Conservation (phyloP, 768 basidiomycete species). For the Rhodotorula babjevae region DNA sequence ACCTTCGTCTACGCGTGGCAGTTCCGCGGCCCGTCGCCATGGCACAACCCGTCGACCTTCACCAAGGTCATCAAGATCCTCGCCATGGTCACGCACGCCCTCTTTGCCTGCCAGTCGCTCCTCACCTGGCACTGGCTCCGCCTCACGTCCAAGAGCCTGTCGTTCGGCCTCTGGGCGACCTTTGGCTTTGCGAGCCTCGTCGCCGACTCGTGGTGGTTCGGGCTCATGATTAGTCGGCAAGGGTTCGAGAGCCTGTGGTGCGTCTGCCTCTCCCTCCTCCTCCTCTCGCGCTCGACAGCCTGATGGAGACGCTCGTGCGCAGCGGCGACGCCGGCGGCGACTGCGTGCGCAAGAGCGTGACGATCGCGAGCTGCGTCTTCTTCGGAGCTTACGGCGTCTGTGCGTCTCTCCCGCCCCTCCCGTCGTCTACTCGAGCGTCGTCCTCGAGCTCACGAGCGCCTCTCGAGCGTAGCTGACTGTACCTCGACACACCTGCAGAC, state of each 20-base stretch:
- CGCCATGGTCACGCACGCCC: constrained; percentile 12
- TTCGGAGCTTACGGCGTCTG: constrained; percentile 5
- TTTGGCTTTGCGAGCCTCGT: constrained; percentile 11
- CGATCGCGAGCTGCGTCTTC: constrained; percentile 15
- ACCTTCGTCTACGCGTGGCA: constrained; percentile 29
- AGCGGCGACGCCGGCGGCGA: background rate
- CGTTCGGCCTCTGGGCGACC: constrained; percentile 4
- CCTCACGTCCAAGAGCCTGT: background rate
- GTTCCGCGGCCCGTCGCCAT: background rate
- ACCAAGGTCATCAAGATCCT: constrained; percentile 18
- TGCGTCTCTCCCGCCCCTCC: background rate
- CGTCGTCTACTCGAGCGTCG: no score
- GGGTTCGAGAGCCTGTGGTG: background rate
- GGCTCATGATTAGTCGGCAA: background rate
- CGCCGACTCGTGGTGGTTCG: constrained; percentile 21
- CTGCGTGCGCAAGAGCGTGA: background rate
- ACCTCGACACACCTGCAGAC: background rate
- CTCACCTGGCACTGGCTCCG: constrained; percentile 18
- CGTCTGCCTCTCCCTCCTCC: background rate
- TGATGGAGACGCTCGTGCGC: no score
- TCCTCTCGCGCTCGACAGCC: no score
- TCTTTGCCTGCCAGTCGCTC: constrained; percentile 16
- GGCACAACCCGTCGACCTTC: constrained; percentile 7
- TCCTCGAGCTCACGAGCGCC: no score
- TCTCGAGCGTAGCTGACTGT: background rate